Conservation (phyloP, 257 asterid species). For the Henckelia pumila region DNA sequence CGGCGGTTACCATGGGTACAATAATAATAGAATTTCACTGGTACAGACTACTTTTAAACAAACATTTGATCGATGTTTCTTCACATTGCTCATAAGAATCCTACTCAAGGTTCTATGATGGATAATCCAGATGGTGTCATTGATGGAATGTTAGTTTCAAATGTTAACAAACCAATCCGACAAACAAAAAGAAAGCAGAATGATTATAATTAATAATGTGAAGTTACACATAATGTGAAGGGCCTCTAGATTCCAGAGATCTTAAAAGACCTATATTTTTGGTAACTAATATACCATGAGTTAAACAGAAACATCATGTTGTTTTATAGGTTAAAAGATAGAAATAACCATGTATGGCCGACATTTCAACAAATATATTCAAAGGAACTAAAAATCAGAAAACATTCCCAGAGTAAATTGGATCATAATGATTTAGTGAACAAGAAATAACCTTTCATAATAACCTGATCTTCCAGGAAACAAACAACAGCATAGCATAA, state of each 20-base stretch:
- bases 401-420: neutral
- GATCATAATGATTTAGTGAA: conserved; percentile 5
- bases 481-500: conserved; percentile 41
- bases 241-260: neutral
- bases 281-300: neutral
- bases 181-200: neutral
- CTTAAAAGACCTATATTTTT: neutral
- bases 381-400: neutral
- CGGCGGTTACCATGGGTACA: too few relatives aligned
- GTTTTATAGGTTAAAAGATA: too few relatives aligned
- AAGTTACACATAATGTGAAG: neutral
- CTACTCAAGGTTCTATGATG: too few relatives aligned
- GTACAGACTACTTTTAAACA: too few relatives aligned
- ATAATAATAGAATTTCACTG: too few relatives aligned
- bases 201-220: too few relatives aligned
- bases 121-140: too few relatives aligned
- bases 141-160: too few relatives aligned
- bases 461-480: conserved; percentile 37
- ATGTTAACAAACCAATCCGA: neutral
- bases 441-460: conserved; percentile 47
- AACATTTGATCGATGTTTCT: too few relatives aligned
- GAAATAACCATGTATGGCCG: too few relatives aligned
- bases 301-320: too few relatives aligned
- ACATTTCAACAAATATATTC: neutral
- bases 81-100: too few relatives aligned